These are phyloP conservation scores for Neurospora terricola DNA, from an alignment of 495 filamentous ascomycete species.

Conservation along the genomic window DNA sequence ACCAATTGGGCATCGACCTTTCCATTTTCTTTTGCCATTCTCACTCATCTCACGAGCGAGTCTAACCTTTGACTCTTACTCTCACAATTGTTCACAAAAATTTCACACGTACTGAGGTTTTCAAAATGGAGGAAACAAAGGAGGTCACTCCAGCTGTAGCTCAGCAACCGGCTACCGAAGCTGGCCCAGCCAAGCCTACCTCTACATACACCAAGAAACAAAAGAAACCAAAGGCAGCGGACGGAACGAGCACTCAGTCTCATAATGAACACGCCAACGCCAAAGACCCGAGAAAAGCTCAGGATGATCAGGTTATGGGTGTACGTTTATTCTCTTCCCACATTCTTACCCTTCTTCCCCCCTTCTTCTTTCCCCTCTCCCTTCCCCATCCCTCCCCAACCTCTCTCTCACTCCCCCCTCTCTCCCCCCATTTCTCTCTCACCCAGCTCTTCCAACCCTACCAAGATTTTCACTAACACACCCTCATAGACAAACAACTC, in stretches of 20 bases:
- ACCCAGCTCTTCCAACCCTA: too few species aligned
- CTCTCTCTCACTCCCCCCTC: too few species aligned
- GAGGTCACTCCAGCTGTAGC: not conserved
- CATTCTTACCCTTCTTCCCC: too few species aligned
- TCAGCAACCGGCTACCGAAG: not conserved
- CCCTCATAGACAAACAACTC: conserved; percentile 67
- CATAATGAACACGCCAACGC: not conserved
- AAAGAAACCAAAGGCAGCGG: not conserved
- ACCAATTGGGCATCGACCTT: not conserved
- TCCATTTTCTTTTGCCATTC: not conserved
- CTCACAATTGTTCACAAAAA: not conserved
- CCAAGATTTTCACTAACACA: too few species aligned
- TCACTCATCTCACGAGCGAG: not conserved
- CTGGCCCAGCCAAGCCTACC: not conserved
- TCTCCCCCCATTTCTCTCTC: too few species aligned
- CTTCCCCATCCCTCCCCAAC: too few species aligned
- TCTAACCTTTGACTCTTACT: not conserved
- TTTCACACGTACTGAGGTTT: not conserved
- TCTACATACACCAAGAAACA: not conserved
- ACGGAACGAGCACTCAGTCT: not conserved
- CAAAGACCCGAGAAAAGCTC: conserved; percentile 12
- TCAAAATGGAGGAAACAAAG: not conserved
- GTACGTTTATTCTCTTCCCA: conserved; percentile 30
- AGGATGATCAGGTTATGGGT: conserved; percentile 62
- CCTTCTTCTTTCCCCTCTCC: too few species aligned